A percentile compares a stretch with the other conserved stretches of the same genome.
Evolutionary conservation across 768 basidiomycete species (phyloP).

Genomic region (Melanogaster broomeanus): DNA sequence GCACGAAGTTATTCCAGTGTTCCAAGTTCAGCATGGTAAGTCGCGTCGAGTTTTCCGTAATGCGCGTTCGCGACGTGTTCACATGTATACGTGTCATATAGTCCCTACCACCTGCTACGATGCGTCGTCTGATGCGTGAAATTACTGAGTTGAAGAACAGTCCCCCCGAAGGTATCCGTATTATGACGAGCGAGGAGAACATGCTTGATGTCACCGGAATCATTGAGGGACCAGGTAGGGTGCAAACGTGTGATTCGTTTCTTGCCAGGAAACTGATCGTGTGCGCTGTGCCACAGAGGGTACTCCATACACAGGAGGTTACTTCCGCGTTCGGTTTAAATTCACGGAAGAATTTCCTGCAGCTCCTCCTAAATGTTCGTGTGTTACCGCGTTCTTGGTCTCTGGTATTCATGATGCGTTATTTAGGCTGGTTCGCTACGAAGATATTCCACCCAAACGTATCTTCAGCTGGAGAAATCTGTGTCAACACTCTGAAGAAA

Average conservation of each 20-base stretch:
- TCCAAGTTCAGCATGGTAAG: slow-evolving; percentile 24
- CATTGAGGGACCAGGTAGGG: slow-evolving; percentile 87
- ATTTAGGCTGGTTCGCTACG: slow-evolving; percentile 81
- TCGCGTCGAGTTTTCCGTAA: not conserved
- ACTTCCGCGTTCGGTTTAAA: slow-evolving; percentile 75
- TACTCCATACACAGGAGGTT: slow-evolving; percentile 73
- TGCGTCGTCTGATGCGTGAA: slow-evolving; percentile 89
- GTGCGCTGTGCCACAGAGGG: slow-evolving; percentile 42
- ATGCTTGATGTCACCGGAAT: slow-evolving; percentile 86
- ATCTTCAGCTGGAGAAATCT: slow-evolving; percentile 87
- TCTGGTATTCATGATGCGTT: slow-evolving; percentile 6
- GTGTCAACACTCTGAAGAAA: slow-evolving; percentile 96
- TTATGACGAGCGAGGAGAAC: slow-evolving; percentile 84
- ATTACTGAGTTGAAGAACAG: slow-evolving; percentile 74
- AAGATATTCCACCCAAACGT: slow-evolving; percentile 99
- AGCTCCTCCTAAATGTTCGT: slow-evolving; percentile 89
- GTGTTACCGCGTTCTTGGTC: not conserved
- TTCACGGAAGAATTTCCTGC: slow-evolving; percentile 95
- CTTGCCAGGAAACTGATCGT: slow-evolving; percentile 5
- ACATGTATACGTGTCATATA: slow-evolving; percentile 12
- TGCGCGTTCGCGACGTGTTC: not conserved
- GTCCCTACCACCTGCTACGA: slow-evolving; percentile 53
- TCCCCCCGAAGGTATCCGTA: slow-evolving; percentile 91
- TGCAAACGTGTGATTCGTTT: not conserved
- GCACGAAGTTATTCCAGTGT: slow-evolving; percentile 6